Conservation (phyloP, 1,139 yeast genomes). For the Hanseniaspora uvarum region DNA sequence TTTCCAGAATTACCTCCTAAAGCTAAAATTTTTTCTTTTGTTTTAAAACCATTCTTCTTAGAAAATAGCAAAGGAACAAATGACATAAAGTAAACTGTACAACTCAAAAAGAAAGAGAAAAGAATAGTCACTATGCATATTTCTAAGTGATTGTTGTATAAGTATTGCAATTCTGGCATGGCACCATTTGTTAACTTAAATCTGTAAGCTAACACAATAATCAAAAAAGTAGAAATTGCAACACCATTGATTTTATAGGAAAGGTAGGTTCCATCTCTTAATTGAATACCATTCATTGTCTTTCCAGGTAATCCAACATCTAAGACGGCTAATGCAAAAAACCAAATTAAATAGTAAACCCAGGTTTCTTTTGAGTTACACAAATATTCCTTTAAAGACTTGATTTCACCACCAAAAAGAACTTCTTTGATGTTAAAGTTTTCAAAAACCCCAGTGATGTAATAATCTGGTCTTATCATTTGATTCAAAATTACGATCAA, state of each 20-base stretch:
- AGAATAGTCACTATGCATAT: slow-evolving; percentile 53
- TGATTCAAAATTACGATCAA: slow-evolving; percentile 52
- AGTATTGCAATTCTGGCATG: slow-evolving; percentile 69
- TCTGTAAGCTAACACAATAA: slow-evolving; percentile 42
- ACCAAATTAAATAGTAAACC: slow-evolving; percentile 67
- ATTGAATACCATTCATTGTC: slow-evolving; percentile 49
- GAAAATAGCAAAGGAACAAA: slow-evolving; percentile 43
- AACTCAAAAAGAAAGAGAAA: slow-evolving; percentile 55
- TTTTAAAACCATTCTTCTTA: slow-evolving; percentile 43
- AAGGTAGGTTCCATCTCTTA: slow-evolving; percentile 67
- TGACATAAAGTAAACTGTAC: slow-evolving; percentile 56
- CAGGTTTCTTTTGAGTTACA: slow-evolving; percentile 37
- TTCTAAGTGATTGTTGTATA: slow-evolving; percentile 59
- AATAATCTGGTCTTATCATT: slow-evolving; percentile 47
- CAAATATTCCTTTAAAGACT: slow-evolving; percentile 28
- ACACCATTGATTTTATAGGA: slow-evolving; percentile 75
- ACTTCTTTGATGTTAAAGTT: slow-evolving; percentile 37
- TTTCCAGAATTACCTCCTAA: slow-evolving; percentile 79
- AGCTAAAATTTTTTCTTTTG: slow-evolving; percentile 63
- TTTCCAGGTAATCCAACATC: slow-evolving; percentile 71
- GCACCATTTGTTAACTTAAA: slow-evolving; percentile 41
- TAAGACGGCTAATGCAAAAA: slow-evolving; percentile 48
- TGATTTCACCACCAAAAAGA: slow-evolving; percentile 24
- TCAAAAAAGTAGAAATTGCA: slow-evolving; percentile 42
- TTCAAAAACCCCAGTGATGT: slow-evolving; percentile 38